phyloP scores from a whole-genome alignment of 306 rosid genomes.

The Fragaria ananassa region DNA sequence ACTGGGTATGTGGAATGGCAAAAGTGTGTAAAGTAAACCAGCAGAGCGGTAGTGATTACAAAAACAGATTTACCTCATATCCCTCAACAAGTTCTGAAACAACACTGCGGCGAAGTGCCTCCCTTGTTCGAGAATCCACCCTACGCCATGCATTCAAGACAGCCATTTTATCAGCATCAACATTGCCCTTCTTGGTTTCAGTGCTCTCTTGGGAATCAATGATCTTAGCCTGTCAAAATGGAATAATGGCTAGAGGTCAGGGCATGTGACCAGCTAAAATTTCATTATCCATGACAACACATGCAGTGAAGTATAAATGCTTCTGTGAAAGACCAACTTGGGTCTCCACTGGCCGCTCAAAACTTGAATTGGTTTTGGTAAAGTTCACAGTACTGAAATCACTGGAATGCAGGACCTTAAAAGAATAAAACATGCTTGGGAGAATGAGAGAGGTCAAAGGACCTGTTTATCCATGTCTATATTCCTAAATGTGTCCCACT shows the following conservation, averaged over 20 bases:
- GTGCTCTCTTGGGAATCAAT: constrained; percentile 50
- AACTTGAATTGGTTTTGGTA: background rate
- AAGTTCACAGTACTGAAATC: background rate
- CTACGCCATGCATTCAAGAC: constrained; percentile 60
- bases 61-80: constrained; percentile 59
- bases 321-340: background rate
- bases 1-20: background rate
- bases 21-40: background rate
- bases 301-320: background rate
- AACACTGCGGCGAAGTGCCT: constrained; percentile 83
- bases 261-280: constrained; percentile 2
- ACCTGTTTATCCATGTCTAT: constrained; percentile 99
- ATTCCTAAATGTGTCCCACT: constrained; percentile 91
- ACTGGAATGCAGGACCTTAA: background rate
- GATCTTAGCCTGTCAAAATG: constrained; percentile 55
- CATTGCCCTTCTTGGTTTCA: constrained; percentile 47
- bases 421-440: background rate
- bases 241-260: constrained; percentile 22
- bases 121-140: constrained; percentile 75
- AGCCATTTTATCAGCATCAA: constrained; percentile 59
- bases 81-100: constrained; percentile 64
- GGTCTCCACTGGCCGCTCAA: background rate
- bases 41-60: background rate
- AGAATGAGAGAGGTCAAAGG: constrained; percentile 20
- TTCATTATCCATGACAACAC: background rate